Base-by-base conservation (phyloP, 129 eudicot species). In the Tagetes erecta region DNA sequence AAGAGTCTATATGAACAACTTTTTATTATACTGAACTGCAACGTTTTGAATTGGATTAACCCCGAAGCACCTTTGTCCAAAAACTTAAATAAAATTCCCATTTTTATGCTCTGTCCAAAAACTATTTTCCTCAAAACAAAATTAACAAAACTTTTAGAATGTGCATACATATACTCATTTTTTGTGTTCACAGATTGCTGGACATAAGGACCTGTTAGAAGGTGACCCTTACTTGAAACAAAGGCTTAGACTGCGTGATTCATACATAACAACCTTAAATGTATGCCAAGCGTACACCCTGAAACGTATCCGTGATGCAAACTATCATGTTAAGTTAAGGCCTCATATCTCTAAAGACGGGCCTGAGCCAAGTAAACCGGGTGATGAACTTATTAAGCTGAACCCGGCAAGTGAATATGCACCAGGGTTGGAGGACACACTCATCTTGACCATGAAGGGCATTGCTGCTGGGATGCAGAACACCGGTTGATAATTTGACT, bases 401-500 rank as follows among this genome's bases (percentile, higher is more conserved):
- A 94, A 91, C 74, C 97, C 99, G 1, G 78, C 92, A 9, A 94
- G 97, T 37, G 99, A 94, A 71, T 94, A 94, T 44, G 96, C 99
- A 33, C 99, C 99, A 2, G 97, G 99, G 13, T 80, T 94, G 81
- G 99, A 94, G 84, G 99, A 94, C 83, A 94, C 98, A 1, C 96
- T 93, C 80, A 93, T 93, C 72, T 74, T 90, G 86, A 87, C 98
- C 84, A 93, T 94, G 99, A 94, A 94, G 90, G 99, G 97, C 53
- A 87, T 94, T 85, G 99, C 99, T 65, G 99, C 99, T 11, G 99
- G 99, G 47, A 78, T 94, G 91, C 99, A 94, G 83, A 94, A 94
- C 75, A 94, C 99, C 0, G 97, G 97, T 75, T 94, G 80, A 88
- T 73, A 10, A 41, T 31, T 12, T 46, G 58, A 46, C 10, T 3